Conservation (phyloP, 1,139 yeast species). For the Yamadazyma taylorii region DNA sequence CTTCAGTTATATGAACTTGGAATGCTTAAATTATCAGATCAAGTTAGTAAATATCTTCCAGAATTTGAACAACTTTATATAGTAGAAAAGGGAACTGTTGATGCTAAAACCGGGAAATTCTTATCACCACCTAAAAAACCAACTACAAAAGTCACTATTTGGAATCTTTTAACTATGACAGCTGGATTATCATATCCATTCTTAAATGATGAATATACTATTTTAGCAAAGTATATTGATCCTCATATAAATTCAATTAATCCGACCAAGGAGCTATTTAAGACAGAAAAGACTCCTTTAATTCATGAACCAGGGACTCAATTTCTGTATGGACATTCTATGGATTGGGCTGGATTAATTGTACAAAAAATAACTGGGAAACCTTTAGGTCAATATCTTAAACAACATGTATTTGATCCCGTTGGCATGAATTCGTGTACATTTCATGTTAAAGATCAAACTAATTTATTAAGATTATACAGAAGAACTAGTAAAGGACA, state of each 20-base stretch:
- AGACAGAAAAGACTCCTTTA: conserved; percentile 39
- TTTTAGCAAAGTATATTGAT: conserved; percentile 11
- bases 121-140: conserved; percentile 30
- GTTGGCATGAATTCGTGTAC: conserved; percentile 42
- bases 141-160: conserved; percentile 40
- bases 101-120: conserved; percentile 37
- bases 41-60: conserved; percentile 41
- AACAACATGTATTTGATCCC: conserved; percentile 42
- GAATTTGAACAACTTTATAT: conserved; percentile 41
- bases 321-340: conserved; percentile 52
- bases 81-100: conserved; percentile 34
- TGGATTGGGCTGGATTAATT: conserved; percentile 55
- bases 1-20: conserved; percentile 49
- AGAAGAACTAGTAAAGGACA: conserved; percentile 20
- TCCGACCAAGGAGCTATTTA: conserved; percentile 29
- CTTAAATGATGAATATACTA: conserved; percentile 21
- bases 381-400: conserved; percentile 41
- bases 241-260: conserved; percentile 9
- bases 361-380: conserved; percentile 44
- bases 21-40: conserved; percentile 39
- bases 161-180: conserved; percentile 52
- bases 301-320: conserved; percentile 52
- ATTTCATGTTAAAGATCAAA: conserved; percentile 29
- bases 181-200: conserved; percentile 53
- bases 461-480: conserved; percentile 28